Evolutionary conservation across 306 rosid genomes (phyloP), one percentile per base, ranked within the genome.

Genomic region (Castanea sativa): DNA sequence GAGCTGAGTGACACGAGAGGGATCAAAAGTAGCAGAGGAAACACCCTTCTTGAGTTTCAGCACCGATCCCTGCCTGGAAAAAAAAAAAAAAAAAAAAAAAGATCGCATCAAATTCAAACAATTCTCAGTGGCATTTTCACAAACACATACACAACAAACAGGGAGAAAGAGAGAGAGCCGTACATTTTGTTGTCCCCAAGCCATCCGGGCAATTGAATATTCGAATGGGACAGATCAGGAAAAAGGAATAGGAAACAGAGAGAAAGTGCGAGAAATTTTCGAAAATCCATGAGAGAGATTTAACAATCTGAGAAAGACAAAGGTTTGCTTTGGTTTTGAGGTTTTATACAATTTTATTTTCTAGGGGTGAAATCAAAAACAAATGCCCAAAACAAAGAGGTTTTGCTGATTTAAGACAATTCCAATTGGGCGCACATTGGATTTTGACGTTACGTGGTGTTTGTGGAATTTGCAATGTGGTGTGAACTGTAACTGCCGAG

Each of bases 1-100:
- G 76, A 96, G 99, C 82, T 91, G 97, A 83, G 83, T 87, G 27
- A 90, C 97, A 51, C 92, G 87, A 23, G 93, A 87, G 25, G 98
- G 99, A 84, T 93, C 97, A 71, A 96, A 80, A 64, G 84, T 61
- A 29, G 84, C 81, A 58, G 87, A 80, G 75, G 91, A 84, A 35
- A 76, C 74, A 51, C 75, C 89, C 18, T 23, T 79, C 25, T 83
- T 83, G 63, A 89, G 75, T 68, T 87, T 78, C 25, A 91, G 76
- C 82, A 88, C 83, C 85, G 93, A 89, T 79, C 86, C 87, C 71
- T 20, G 79, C 73, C 98, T 93, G 86, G 29, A 74, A 71, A 5
- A 33, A 5, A 6, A 35, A 1, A 6, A 38, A 38, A 7, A 38
- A 35, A 35, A 38, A 6, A 38, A 38, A 38, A 59, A 19, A 41